phyloP scores from a whole-genome alignment of 2,329 filamentous ascomycete genomes.

The Ascochyta clinopodiicola region DNA sequence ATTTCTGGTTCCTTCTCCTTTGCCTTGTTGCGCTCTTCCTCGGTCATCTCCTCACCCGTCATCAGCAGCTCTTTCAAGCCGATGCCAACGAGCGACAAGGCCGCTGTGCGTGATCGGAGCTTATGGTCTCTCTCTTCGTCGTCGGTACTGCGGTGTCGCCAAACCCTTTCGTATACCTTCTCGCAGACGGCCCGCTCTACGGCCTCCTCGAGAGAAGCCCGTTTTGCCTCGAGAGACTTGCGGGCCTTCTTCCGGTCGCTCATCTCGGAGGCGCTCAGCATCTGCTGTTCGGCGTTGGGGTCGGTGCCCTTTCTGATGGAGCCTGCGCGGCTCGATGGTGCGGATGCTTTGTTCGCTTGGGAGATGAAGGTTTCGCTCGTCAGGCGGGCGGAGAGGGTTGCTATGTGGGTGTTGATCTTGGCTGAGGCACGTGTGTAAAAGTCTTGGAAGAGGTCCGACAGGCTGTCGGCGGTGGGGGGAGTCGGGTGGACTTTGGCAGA shows the following conservation, averaged over 20 bases:
- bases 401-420: conserved; percentile 87
- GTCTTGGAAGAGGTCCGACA: conserved; percentile 90
- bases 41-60: conserved; percentile 61
- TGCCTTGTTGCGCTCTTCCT: conserved; percentile 62
- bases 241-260: conserved; percentile 79
- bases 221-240: conserved; percentile 78
- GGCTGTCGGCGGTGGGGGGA: conserved; percentile 80
- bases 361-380: conserved; percentile 65
- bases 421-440: conserved; percentile 84
- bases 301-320: conserved; percentile 47
- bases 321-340: conserved; percentile 45
- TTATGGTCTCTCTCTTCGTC: conserved; percentile 96
- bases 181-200: conserved; percentile 88
- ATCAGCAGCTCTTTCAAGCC: conserved; percentile 79
- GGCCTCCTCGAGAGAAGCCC: conserved; percentile 81
- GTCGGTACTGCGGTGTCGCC: conserved; percentile 87
- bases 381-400: conserved; percentile 75
- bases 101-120: conserved; percentile 89
- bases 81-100: conserved; percentile 88
- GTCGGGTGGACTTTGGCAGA: conserved; percentile 84
- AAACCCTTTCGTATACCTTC: conserved; percentile 82
- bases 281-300: conserved; percentile 69
- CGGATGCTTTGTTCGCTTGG: conserved; percentile 49
- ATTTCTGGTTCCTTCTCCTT: conserved; percentile 68
- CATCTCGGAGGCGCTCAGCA: conserved; percentile 89